Evolutionary conservation across 73 alveolate genomes (phyloP).

Genomic region (Diophrys appendiculata): DNA sequence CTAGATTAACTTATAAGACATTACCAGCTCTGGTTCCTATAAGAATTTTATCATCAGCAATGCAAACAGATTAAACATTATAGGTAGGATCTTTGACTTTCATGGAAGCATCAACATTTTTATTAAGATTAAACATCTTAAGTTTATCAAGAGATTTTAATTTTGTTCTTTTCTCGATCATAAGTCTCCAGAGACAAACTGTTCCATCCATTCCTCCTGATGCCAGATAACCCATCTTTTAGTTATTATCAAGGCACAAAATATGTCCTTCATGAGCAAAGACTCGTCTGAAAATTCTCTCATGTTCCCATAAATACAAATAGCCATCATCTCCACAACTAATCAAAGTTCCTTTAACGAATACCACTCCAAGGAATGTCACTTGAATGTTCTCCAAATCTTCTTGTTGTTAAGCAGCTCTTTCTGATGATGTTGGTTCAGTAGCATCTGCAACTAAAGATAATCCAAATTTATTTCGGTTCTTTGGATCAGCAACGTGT

Average conservation of each 20-base stretch:
- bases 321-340: slow-evolving; percentile 72
- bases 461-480: slow-evolving; percentile 58
- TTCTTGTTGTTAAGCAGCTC: slow-evolving; percentile 24
- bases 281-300: slow-evolving; percentile 68
- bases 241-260: slow-evolving; percentile 66
- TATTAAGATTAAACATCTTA: slow-evolving; percentile 29
- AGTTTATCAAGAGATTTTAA: slow-evolving; percentile 65
- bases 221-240: slow-evolving; percentile 68
- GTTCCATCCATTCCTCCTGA: slow-evolving; percentile 91
- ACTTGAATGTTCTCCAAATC: slow-evolving; percentile 63
- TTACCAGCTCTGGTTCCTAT: slow-evolving; percentile 85
- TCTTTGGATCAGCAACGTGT: slow-evolving; percentile 24
- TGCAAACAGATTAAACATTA: slow-evolving; percentile 74
- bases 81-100: slow-evolving; percentile 47
- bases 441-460: slow-evolving; percentile 62
- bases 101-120: slow-evolving; percentile 41
- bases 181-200: slow-evolving; percentile 72
- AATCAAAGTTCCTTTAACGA: slow-evolving; percentile 47
- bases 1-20: slow-evolving; percentile 54
- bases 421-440: slow-evolving; percentile 40
- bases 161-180: slow-evolving; percentile 44
- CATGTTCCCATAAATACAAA: slow-evolving; percentile 76
- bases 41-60: slow-evolving; percentile 71
- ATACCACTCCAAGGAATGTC: slow-evolving; percentile 52
- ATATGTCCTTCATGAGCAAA: slow-evolving; percentile 84